These are phyloP conservation scores for Aureobasidium melanogenum DNA, from an alignment of 2,329 filamentous ascomycete genomes.

Conservation along the genomic window DNA sequence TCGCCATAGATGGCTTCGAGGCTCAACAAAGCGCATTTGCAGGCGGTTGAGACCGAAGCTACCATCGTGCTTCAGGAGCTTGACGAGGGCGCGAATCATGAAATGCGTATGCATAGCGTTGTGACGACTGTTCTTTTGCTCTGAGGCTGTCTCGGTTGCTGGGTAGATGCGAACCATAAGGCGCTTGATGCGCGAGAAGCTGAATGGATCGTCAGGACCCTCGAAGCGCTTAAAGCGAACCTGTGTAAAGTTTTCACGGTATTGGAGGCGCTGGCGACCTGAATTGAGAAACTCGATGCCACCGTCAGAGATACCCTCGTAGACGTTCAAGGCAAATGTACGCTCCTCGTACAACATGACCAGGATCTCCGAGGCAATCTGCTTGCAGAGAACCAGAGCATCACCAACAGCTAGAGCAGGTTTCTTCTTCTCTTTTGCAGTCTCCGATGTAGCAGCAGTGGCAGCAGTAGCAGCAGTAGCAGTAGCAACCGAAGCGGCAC, in stretches of 20 bases:
- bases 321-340: conserved; percentile 6
- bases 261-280: conserved; percentile 23
- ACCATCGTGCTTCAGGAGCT: conserved; percentile 19
- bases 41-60: conserved; percentile 16
- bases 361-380: conserved; percentile 17
- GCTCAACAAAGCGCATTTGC: conserved; percentile 18
- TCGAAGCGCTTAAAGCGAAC: conserved; percentile 22
- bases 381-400: conserved; percentile 21
- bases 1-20: not conserved
- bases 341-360: conserved; percentile 21
- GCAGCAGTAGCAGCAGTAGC: too few relatives aligned
- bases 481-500: too few relatives aligned
- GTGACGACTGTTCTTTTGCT: conserved; percentile 13
- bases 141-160: not conserved
- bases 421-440: not conserved
- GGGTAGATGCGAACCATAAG: conserved; percentile 21
- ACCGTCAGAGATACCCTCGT: conserved; percentile 19
- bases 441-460: not conserved
- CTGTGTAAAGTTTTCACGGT: conserved; percentile 17
- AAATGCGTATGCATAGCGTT: conserved; percentile 23
- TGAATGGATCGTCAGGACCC: conserved; percentile 17
- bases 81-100: conserved; percentile 21
- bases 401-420: not conserved
- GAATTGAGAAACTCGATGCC: conserved; percentile 25
- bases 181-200: conserved; percentile 23